Base-by-base conservation (phyloP, 2,329 filamentous ascomycete species). In the Didymellaceae sp. region DNA sequence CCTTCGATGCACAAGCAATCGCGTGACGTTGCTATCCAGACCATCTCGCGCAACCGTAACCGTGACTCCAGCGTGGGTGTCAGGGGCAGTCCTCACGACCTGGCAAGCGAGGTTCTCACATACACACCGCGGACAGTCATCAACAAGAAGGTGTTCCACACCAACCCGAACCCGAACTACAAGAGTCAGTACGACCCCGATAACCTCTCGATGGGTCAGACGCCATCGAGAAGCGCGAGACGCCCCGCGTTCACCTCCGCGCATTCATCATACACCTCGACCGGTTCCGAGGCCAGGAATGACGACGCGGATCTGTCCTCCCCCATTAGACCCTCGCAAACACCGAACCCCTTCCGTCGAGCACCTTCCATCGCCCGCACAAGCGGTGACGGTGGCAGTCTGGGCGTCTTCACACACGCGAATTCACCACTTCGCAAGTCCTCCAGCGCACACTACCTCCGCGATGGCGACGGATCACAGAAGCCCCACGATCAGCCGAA, bases 381-480 rank as follows among this genome's bases (percentile, higher is more conserved):
- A 6, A 39, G 45, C 16, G 79, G 83, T 8, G 85, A 87, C 67
- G 91, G 91, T 13, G 91, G 92, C 2, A 93, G 82, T 67, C 77
- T 96, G 40, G 91, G 92, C 11, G 81, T 95, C 1, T 91, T 86
- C 71, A 87, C 82, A 5, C 90, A 96, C 70, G 86, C 86, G 5
- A 88, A 87, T 31, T 96, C 90, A 9, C 93, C 93, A 0, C 73
- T 97, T 10, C 88, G 91, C 63, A 96, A 96, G 70, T 81, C 89
- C 2, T 85, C 78, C 62, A 90, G 77, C 73, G 84, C 73, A 73
- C 89, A 79, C 48, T 73, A 74, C 46, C 53, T 76, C 7, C 56
- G 72, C 18, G 67, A 73, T 16, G 66, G 63, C 8, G 57, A 61
- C 6, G 47, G 13, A 41, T 41, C 38, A 39, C 26, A 16, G 41